A percentile compares a stretch with the other conserved stretches of the same genome.
Evolutionary conservation across 2,329 filamentous ascomycete species (phyloP).

Genomic region (Apiospora koreana): DNA sequence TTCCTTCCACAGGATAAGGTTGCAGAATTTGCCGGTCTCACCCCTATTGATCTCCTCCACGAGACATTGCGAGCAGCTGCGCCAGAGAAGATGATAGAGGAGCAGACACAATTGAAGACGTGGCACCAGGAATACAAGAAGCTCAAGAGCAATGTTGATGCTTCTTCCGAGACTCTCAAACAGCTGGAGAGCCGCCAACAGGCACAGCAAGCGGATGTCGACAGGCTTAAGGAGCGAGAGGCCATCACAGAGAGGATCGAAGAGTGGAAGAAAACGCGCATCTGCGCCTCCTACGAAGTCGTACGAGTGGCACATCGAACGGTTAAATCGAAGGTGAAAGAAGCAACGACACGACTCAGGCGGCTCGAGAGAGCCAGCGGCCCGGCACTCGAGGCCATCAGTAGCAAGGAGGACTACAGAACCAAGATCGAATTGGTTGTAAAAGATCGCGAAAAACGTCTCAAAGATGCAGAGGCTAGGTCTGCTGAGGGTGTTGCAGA

Average conservation of each 20-base stretch:
- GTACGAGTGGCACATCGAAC: constrained; percentile 48
- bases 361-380: constrained; percentile 59
- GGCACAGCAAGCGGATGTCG: constrained; percentile 77
- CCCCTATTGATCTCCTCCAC: constrained; percentile 76
- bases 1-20: constrained; percentile 96
- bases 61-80: constrained; percentile 90
- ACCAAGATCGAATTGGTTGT: constrained; percentile 57
- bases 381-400: constrained; percentile 70
- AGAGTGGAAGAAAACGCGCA: constrained; percentile 65
- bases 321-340: constrained; percentile 56
- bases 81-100: constrained; percentile 74
- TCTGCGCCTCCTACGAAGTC: constrained; percentile 65
- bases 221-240: constrained; percentile 76
- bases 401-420: constrained; percentile 69
- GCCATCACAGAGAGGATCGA: constrained; percentile 65
- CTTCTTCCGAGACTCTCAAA: constrained; percentile 62
- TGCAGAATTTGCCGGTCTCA: constrained; percentile 85
- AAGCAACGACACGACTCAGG: constrained; percentile 57
- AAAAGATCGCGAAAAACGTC: constrained; percentile 51
- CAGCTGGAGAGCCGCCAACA: constrained; percentile 73
- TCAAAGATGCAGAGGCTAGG: constrained; percentile 55
- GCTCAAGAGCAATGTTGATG: constrained; percentile 57
- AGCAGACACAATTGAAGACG: constrained; percentile 74
- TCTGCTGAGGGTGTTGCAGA: constrained; percentile 43
- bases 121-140: constrained; percentile 70